Evolutionary conservation across 2,329 filamentous ascomycete species (phyloP).

Genomic region (Orbilia javanica): DNA sequence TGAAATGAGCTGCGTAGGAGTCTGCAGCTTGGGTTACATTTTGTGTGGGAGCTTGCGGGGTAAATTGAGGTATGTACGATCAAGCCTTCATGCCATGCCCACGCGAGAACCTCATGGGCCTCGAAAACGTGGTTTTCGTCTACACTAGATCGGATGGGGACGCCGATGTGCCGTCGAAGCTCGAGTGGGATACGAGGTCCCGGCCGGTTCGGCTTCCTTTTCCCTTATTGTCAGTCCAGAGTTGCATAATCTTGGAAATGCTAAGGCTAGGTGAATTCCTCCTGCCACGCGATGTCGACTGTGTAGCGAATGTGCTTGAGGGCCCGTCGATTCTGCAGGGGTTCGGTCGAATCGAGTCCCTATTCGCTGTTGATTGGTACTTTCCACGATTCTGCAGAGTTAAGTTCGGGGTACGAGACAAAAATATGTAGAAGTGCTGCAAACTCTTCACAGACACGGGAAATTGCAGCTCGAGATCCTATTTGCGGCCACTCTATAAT

Average conservation of each 20-base stretch:
- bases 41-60: slow-evolving; percentile 39
- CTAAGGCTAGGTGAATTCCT: slow-evolving; percentile 2
- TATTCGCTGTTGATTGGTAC: slow-evolving; percentile 38
- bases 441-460: slow-evolving; percentile 52
- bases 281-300: slow-evolving; percentile 46
- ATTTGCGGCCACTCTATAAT: slow-evolving; percentile 13
- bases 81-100: slow-evolving; percentile 47
- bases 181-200: slow-evolving; percentile 1
- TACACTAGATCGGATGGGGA: slow-evolving; percentile 31
- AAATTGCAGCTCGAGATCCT: slow-evolving; percentile 47
- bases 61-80: slow-evolving; percentile 38
- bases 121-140: slow-evolving; percentile 34
- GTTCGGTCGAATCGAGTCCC: slow-evolving; percentile 40
- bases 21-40: slow-evolving; percentile 55
- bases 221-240: not conserved
- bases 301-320: slow-evolving; percentile 41
- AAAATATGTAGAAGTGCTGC: slow-evolving; percentile 22
- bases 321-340: slow-evolving; percentile 20
- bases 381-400: slow-evolving; percentile 5
- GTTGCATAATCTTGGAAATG: slow-evolving; percentile 1
- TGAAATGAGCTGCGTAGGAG: slow-evolving; percentile 47
- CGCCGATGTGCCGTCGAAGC: slow-evolving; percentile 15
- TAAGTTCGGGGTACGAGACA: not conserved
- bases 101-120: slow-evolving; percentile 32
- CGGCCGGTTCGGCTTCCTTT: slow-evolving; percentile 9